A percentile compares a stretch with the other conserved stretches of the same genome.
These are phyloP conservation scores for Mycena vitilis DNA, from an alignment of 768 basidiomycete species.

Conservation along the genomic window DNA sequence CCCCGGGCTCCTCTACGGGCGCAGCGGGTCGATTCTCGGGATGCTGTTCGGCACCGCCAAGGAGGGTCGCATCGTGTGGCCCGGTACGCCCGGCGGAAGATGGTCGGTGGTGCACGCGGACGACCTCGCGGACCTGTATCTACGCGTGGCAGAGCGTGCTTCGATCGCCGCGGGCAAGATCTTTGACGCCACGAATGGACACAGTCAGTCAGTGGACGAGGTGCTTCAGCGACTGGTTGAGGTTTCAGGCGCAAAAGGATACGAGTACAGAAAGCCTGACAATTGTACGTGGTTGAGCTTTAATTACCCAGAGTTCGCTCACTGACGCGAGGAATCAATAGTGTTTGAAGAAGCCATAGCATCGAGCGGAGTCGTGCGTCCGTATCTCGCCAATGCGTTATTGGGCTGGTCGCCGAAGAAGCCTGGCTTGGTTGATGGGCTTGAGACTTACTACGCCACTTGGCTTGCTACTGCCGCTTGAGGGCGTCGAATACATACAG, in stretches of 20 bases:
- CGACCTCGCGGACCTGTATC: constrained; percentile 58
- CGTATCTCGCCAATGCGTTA: constrained; percentile 53
- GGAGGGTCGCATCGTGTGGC: constrained; percentile 40
- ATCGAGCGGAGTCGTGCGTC: constrained; percentile 47
- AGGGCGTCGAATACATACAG: too few species aligned
- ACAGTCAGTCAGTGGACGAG: constrained; percentile 54
- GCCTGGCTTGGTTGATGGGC: constrained; percentile 54
- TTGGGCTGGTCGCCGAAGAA: constrained; percentile 58
- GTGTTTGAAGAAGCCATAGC: constrained; percentile 51
- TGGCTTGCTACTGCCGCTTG: constrained; percentile 28
- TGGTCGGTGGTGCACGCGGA: constrained; percentile 54
- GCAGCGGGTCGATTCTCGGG: constrained; percentile 51
- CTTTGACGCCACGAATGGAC: constrained; percentile 55
- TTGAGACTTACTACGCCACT: constrained; percentile 55
- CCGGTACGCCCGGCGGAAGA: constrained; percentile 28
- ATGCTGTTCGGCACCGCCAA: constrained; percentile 46
- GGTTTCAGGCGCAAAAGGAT: constrained; percentile 51
- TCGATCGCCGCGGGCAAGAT: constrained; percentile 50
- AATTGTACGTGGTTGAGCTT: constrained; percentile 46
- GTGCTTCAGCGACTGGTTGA: constrained; percentile 51
- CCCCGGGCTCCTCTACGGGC: constrained; percentile 55
- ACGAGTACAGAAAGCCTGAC: constrained; percentile 45
- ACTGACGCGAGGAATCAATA: constrained; percentile 25
- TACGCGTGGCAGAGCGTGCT: constrained; percentile 54
- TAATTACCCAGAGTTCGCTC: too few species aligned